Evolutionary conservation across 306 rosid species (phyloP).

Genomic region (Gastrolobium villosum): DNA sequence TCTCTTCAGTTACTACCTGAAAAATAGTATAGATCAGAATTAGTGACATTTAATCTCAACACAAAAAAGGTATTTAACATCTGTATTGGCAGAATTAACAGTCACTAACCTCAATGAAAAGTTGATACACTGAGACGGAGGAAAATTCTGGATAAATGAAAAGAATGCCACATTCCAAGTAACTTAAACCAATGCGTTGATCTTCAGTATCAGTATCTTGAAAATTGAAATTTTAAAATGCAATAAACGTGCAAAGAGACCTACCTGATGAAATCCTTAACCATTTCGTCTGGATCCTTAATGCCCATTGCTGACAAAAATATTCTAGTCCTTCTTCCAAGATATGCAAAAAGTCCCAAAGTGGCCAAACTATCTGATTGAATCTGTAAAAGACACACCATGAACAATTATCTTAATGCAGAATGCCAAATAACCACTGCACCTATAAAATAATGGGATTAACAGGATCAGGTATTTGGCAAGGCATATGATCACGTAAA

Average conservation of each 20-base stretch:
- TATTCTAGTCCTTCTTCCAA: constrained; percentile 74
- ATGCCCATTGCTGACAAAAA: constrained; percentile 74
- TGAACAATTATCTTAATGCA: constrained; percentile 37
- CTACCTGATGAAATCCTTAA: constrained; percentile 77
- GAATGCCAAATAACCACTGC: constrained; percentile 9
- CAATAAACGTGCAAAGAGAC: constrained; percentile 20
- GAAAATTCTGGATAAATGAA: constrained; percentile 70
- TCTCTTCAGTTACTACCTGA: constrained; percentile 75
- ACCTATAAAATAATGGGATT: neutral
- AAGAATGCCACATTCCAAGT: constrained; percentile 80
- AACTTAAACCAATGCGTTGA: constrained; percentile 60
- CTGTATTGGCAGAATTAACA: constrained; percentile 7
- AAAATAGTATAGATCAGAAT: constrained; percentile 17
- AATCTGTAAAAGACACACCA: constrained; percentile 54
- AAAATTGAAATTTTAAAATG: constrained; percentile 35
- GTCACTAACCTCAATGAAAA: constrained; percentile 77
- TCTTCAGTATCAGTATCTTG: constrained; percentile 23
- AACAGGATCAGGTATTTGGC: constrained; percentile 9
- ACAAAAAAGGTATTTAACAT: constrained; percentile 19
- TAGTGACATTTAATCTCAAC: constrained; percentile 7
- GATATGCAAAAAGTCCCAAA: constrained; percentile 75
- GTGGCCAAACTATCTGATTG: constrained; percentile 67
- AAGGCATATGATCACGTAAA: constrained; percentile 29
- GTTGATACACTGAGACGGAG: constrained; percentile 60
- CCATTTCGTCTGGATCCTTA: constrained; percentile 69